Evolutionary conservation across 2,329 filamentous ascomycete genomes (phyloP).

Genomic region (Diaporthe humulicola): DNA sequence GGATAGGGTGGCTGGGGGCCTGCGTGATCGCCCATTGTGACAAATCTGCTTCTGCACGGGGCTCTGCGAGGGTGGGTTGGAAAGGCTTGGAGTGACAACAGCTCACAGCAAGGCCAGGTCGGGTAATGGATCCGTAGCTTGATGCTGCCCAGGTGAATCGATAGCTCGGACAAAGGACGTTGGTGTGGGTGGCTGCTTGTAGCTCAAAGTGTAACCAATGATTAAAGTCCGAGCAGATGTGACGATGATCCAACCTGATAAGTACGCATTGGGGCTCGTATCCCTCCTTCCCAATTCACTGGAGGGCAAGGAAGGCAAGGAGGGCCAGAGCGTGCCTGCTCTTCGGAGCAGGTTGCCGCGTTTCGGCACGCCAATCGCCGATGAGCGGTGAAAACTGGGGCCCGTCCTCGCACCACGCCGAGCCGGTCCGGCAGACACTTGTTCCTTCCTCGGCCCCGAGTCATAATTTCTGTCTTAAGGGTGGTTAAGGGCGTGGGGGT

Average conservation of each 20-base stretch:
- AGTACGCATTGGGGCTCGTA: not conserved
- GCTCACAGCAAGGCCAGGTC: not conserved
- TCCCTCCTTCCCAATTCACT: not conserved
- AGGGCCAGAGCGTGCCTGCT: not conserved
- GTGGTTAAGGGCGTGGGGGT: constrained; percentile 9
- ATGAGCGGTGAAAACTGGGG: constrained; percentile 33
- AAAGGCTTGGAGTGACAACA: not conserved
- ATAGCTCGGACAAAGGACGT: not conserved
- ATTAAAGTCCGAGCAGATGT: not conserved
- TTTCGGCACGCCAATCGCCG: constrained; percentile 23
- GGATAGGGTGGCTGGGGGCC: constrained; percentile 52
- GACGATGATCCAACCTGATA: not conserved
- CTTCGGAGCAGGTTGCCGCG: constrained; percentile 1
- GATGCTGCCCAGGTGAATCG: not conserved
- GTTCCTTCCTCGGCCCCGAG: constrained; percentile 41
- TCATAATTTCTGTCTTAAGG: not conserved
- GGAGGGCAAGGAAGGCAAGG: not conserved
- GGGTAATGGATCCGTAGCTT: not conserved
- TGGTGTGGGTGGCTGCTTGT: not conserved
- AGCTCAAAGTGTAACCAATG: constrained; percentile 15
- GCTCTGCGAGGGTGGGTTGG: not conserved
- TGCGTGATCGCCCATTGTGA: constrained; percentile 26
- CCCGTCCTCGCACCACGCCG: constrained; percentile 69
- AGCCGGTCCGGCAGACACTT: constrained; percentile 57
- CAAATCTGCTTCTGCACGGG: not conserved